Percentiles rank a stretch among this genome's conserved stretches.
Conservation (phyloP, 352 stramenopile species). For the Pythium rishiriense region DNA sequence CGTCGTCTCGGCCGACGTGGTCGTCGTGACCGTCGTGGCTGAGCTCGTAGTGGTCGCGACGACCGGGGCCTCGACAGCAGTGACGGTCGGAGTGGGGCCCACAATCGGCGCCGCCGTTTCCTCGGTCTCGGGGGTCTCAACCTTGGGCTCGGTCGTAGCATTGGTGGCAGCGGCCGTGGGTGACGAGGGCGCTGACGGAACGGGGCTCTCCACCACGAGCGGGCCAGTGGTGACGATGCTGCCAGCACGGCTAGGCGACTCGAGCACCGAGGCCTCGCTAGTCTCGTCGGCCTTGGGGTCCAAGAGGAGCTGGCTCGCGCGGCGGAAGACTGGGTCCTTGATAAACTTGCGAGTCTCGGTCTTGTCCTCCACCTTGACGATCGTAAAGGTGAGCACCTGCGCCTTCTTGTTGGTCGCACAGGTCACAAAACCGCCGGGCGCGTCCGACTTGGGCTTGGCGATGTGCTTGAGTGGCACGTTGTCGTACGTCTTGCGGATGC, state of each 20-base stretch:
- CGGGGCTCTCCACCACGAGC: constrained; percentile 7
- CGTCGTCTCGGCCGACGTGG: neutral
- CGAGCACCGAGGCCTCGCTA: constrained; percentile 46
- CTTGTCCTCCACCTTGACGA: constrained; percentile 35
- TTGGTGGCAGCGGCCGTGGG: constrained; percentile 1
- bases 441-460: constrained; percentile 50
- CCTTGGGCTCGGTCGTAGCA: constrained; percentile 2
- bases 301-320: constrained; percentile 41
- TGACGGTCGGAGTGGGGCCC: too few relatives aligned
- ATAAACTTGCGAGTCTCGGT: constrained; percentile 41
- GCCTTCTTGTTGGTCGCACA: constrained; percentile 39
- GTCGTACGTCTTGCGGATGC: constrained; percentile 71
- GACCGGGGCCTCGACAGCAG: too few relatives aligned
- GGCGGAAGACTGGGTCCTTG: constrained; percentile 48
- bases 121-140: constrained; percentile 19
- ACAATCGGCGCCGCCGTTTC: too few relatives aligned
- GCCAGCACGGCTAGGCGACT: constrained; percentile 45
- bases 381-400: constrained; percentile 39
- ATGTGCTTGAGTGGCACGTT: constrained; percentile 46
- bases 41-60: neutral
- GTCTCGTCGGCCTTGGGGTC: constrained; percentile 57
- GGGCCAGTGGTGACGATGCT: constrained; percentile 28
- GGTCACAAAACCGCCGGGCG: constrained; percentile 44
- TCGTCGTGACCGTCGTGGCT: neutral
- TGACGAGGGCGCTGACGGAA: constrained; percentile 3